Evolutionary conservation across 2,329 filamentous ascomycete species (phyloP).

Genomic region (Beauveria bassiana): DNA sequence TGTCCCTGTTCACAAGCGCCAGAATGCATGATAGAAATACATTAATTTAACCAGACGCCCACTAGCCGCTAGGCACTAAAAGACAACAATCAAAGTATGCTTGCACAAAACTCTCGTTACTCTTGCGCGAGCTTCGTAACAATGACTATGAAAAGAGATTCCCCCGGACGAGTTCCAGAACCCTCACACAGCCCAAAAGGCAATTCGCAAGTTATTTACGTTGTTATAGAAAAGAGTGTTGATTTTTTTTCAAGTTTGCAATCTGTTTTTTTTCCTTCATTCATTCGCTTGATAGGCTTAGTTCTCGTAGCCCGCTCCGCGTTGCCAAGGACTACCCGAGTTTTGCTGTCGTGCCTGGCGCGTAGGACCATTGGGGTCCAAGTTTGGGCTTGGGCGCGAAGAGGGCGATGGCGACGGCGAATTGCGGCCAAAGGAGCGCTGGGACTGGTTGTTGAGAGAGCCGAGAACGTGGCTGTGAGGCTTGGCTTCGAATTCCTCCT

Average conservation of each 20-base stretch:
- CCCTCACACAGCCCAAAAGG: conserved; percentile 2
- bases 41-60: background rate
- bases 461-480: conserved; percentile 3
- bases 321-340: conserved; percentile 6
- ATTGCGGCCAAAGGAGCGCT: conserved; percentile 1
- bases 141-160: background rate
- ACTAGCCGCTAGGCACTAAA: background rate
- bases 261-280: background rate
- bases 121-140: conserved; percentile 1
- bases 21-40: background rate
- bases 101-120: background rate
- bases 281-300: background rate
- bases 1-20: too few relatives aligned
- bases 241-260: background rate
- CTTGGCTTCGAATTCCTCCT: conserved; percentile 4
- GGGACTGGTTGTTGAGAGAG: conserved; percentile 4
- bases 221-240: background rate
- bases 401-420: background rate
- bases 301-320: conserved; percentile 8
- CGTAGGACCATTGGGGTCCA: background rate
- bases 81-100: background rate
- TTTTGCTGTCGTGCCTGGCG: conserved; percentile 3
- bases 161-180: background rate
- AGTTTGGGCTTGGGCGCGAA: conserved; percentile 1
- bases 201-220: conserved; percentile 5